Percentiles rank a stretch among this genome's conserved stretches.
Evolutionary conservation across 2,329 filamentous ascomycete species (phyloP).

Genomic region (Diaporthe humulicola): DNA sequence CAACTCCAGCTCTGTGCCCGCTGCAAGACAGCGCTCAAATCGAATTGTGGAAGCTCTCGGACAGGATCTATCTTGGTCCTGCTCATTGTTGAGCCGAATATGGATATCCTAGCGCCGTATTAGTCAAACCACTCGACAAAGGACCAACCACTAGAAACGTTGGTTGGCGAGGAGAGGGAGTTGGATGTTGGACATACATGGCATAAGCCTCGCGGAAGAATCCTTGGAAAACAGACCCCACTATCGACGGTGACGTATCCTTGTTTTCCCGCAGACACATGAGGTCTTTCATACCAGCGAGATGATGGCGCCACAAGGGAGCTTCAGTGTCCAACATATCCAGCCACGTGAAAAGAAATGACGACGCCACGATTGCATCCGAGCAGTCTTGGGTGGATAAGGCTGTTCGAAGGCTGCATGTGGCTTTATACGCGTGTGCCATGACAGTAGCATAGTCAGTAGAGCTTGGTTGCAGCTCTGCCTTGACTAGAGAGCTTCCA

Average conservation of each 20-base stretch:
- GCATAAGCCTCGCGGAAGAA: conserved; percentile 6
- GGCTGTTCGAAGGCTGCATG: background rate
- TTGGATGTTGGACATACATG: background rate
- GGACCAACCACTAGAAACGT: background rate
- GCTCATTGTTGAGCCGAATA: conserved; percentile 17
- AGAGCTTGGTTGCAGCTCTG: background rate
- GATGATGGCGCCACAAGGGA: conserved; percentile 1
- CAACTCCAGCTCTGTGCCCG: conserved; percentile 4
- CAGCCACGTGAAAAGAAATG: conserved; percentile 6
- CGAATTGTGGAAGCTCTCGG: background rate
- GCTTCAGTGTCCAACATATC: background rate
- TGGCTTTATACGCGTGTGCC: background rate
- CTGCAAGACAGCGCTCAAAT: background rate
- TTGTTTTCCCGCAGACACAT: conserved; percentile 2
- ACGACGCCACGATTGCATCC: conserved; percentile 3
- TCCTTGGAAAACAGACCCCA: background rate
- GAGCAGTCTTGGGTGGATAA: background rate
- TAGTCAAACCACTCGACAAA: background rate
- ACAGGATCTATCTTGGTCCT: conserved; percentile 6
- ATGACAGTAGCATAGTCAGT: background rate
- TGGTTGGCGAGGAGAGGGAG: background rate
- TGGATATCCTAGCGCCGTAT: background rate
- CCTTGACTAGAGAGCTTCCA: background rate
- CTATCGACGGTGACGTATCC: background rate
- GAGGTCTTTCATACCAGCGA: conserved; percentile 12